These are phyloP conservation scores for Oryza australiensis DNA, from an alignment of 176 grass and related monocot species.

Conservation along the genomic window DNA sequence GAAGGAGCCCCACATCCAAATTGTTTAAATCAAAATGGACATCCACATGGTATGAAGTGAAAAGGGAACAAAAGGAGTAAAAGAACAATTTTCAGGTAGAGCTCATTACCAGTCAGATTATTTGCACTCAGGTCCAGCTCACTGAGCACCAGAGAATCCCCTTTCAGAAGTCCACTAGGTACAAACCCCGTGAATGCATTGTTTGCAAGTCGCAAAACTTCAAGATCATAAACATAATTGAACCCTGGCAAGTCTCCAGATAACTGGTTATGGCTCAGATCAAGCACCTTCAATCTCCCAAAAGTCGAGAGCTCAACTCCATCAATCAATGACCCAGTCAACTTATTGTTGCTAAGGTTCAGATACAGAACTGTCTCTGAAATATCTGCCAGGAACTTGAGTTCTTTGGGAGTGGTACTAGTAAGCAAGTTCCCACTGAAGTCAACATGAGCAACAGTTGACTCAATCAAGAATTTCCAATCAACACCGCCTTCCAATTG, in stretches of 20 bases:
- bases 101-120: conserved; percentile 76
- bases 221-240: conserved; percentile 99
- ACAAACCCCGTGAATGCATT: conserved; percentile 89
- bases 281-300: conserved; percentile 91
- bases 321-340: conserved; percentile 84
- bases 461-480: conserved; percentile 95
- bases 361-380: conserved; percentile 84
- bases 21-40: conserved; percentile 13
- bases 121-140: conserved; percentile 94
- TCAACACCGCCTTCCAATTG: conserved; percentile 78
- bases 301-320: conserved; percentile 87
- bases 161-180: conserved; percentile 91
- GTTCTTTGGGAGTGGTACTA: conserved; percentile 71
- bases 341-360: conserved; percentile 81
- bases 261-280: conserved; percentile 86
- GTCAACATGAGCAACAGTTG: conserved; percentile 78
- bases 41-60: conserved; percentile 20
- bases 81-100: neutral
- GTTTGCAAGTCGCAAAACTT: conserved; percentile 79
- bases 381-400: conserved; percentile 90
- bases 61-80: neutral
- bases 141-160: conserved; percentile 84
- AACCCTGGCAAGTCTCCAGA: conserved; percentile 95
- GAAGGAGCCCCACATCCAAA: no score
- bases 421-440: conserved; percentile 85